phyloP scores from a whole-genome alignment of 768 basidiomycete genomes.

The Sporobolomyces pararoseus region DNA sequence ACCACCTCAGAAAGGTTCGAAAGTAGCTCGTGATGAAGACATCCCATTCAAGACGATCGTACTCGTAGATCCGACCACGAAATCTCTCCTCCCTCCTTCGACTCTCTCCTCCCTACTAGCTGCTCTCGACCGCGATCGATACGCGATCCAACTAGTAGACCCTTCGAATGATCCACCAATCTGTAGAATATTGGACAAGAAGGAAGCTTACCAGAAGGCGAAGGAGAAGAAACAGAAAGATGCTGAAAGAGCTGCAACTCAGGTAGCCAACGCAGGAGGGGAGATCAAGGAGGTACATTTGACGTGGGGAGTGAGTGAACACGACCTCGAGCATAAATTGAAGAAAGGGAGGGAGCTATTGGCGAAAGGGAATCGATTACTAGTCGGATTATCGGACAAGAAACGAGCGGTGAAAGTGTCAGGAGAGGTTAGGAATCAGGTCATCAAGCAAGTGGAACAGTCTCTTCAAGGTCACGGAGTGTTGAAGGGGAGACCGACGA shows the following conservation, averaged over 20 bases:
- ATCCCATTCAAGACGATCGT: slow-evolving; percentile 55
- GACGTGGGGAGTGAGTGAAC: slow-evolving; percentile 61
- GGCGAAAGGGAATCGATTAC: slow-evolving; percentile 60
- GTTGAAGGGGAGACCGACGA: slow-evolving; percentile 7
- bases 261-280: slow-evolving; percentile 30
- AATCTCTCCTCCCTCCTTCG: slow-evolving; percentile 50
- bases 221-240: slow-evolving; percentile 51
- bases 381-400: slow-evolving; percentile 60
- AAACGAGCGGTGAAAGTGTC: slow-evolving; percentile 49
- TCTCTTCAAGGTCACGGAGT: slow-evolving; percentile 54
- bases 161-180: slow-evolving; percentile 56
- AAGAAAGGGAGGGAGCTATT: slow-evolving; percentile 60
- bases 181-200: slow-evolving; percentile 60
- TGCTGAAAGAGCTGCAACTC: slow-evolving; percentile 48
- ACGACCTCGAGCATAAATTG: slow-evolving; percentile 66
- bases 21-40: slow-evolving; percentile 45
- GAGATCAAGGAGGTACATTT: slow-evolving; percentile 65
- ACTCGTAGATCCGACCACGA: slow-evolving; percentile 56
- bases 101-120: slow-evolving; percentile 55
- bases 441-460: slow-evolving; percentile 53
- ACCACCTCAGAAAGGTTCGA: not conserved
- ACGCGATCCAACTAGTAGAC: slow-evolving; percentile 60
- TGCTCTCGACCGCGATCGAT: slow-evolving; percentile 52
- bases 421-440: slow-evolving; percentile 47
- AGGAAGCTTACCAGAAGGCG: slow-evolving; percentile 52